A percentile compares a stretch with the other conserved stretches of the same genome.
These are phyloP conservation scores for Hydnomerulius pinastri DNA, from an alignment of 768 basidiomycete species.

Conservation along the genomic window DNA sequence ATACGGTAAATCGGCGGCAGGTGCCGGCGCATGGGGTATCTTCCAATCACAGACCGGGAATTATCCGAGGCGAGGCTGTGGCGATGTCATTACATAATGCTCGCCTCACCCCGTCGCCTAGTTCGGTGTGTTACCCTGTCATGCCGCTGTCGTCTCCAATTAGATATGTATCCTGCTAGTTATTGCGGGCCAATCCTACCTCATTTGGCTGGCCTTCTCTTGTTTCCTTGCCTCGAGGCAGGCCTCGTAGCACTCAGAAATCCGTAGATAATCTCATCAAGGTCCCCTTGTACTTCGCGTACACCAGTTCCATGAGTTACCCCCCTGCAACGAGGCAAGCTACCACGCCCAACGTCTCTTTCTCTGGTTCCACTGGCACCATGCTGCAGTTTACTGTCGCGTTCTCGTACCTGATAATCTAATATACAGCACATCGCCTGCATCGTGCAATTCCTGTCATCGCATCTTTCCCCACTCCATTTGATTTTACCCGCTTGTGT, in stretches of 20 bases:
- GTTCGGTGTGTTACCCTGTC: not conserved
- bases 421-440: not conserved
- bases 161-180: not conserved
- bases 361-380: not conserved
- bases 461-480: not conserved
- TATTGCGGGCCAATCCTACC: not conserved
- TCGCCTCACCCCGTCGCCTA: not conserved
- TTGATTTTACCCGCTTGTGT: no score
- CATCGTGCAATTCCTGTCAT: no score
- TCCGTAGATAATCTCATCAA: constrained; percentile 5
- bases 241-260: not conserved
- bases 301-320: not conserved
- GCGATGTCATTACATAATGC: not conserved
- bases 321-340: not conserved
- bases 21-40: constrained; percentile 1
- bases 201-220: not conserved
- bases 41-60: constrained; percentile 3
- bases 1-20: not conserved
- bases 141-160: not conserved
- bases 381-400: not conserved
- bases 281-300: constrained; percentile 1
- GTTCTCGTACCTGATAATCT: not conserved
- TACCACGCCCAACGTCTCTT: constrained; percentile 4
- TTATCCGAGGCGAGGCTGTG: constrained; percentile 9
- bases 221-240: constrained; percentile 8